These are phyloP conservation scores for Neocucurbitaria cava DNA, from an alignment of 2,329 filamentous ascomycete species.

Conservation along the genomic window DNA sequence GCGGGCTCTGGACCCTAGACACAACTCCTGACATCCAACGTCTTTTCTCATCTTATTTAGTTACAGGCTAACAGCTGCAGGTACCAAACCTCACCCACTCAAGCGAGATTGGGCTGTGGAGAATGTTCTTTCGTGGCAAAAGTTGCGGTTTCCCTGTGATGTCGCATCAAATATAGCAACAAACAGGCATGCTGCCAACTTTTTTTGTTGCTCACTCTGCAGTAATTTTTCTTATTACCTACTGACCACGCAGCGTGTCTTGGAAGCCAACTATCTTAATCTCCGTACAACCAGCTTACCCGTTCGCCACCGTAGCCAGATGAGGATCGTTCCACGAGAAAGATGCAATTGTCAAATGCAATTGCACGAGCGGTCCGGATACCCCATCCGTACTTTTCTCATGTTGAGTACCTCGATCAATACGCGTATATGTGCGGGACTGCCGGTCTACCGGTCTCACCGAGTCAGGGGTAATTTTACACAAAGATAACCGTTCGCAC, in stretches of 20 bases:
- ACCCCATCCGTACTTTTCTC: not conserved
- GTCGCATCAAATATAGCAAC: not conserved
- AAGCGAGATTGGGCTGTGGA: not conserved
- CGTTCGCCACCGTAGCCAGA: not conserved
- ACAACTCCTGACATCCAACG: constrained; percentile 2
- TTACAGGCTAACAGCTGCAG: constrained; percentile 5
- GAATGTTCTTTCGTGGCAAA: not conserved
- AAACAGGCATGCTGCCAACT: constrained; percentile 29
- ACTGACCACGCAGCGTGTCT: not conserved
- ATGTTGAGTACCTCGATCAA: too few relatives aligned
- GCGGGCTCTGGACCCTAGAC: too few relatives aligned
- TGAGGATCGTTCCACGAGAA: not conserved
- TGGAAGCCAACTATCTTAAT: not conserved
- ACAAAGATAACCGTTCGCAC: too few relatives aligned
- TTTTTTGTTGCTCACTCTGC: not conserved
- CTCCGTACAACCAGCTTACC: not conserved
- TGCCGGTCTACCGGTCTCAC: too few relatives aligned
- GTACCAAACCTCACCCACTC: not conserved
- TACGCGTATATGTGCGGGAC: too few relatives aligned
- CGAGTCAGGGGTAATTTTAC: too few relatives aligned
- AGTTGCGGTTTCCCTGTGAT: not conserved
- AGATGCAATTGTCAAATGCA: not conserved
- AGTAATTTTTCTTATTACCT: not conserved
- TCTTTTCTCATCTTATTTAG: constrained; percentile 4
- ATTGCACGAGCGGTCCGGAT: not conserved